A percentile compares a stretch with the other conserved stretches of the same genome.
Conservation (phyloP, 2,329 filamentous ascomycete genomes). For the Bipolaris bicolor region DNA sequence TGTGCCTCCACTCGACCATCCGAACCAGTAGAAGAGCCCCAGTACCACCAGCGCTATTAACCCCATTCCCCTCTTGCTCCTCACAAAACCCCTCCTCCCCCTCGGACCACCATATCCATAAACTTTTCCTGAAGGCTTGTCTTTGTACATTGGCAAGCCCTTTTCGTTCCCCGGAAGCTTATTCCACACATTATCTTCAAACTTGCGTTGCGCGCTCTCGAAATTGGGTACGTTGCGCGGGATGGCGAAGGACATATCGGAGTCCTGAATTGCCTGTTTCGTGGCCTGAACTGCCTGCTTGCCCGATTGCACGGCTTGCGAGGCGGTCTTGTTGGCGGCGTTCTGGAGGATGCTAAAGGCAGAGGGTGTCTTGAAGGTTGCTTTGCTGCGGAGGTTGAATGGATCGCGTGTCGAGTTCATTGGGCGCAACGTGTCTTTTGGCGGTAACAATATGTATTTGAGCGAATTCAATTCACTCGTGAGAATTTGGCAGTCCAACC, state of each 20-base stretch:
- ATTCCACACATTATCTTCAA: conserved; percentile 52
- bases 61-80: conserved; percentile 66
- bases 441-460: not conserved
- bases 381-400: conserved; percentile 52
- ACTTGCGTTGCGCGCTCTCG: conserved; percentile 49
- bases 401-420: conserved; percentile 56
- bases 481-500: conserved; percentile 3
- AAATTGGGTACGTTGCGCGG: conserved; percentile 53
- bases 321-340: conserved; percentile 36
- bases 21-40: conserved; percentile 71
- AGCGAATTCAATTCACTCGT: conserved; percentile 14
- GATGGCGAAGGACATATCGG: conserved; percentile 53
- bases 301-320: conserved; percentile 34
- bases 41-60: conserved; percentile 62
- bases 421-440: conserved; percentile 15
- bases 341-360: conserved; percentile 41
- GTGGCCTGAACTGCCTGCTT: conserved; percentile 44
- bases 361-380: conserved; percentile 35
- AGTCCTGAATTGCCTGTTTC: conserved; percentile 39
- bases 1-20: conserved; percentile 50
- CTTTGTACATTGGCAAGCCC: conserved; percentile 94
- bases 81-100: conserved; percentile 58
- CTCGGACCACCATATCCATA: conserved; percentile 62
- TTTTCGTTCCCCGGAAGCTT: conserved; percentile 65
- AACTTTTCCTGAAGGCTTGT: conserved; percentile 78